These are phyloP conservation scores for Gleditsia sinensis DNA, from an alignment of 306 rosid species.

Conservation along the genomic window DNA sequence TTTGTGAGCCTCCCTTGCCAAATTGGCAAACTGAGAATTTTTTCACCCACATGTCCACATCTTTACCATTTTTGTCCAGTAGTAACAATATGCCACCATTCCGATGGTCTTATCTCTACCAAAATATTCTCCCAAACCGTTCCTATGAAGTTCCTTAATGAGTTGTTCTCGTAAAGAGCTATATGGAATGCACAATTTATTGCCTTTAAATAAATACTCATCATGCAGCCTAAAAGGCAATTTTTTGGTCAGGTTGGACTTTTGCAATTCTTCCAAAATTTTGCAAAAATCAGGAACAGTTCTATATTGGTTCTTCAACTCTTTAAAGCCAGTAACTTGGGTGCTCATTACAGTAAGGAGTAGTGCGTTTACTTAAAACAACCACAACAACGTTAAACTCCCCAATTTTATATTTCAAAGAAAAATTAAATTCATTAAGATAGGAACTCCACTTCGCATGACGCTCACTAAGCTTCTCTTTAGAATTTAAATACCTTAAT, in stretches of 20 bases:
- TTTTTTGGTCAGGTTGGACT: no score
- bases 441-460: neutral
- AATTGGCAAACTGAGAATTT: neutral
- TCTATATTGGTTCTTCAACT: neutral
- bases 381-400: neutral
- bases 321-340: neutral
- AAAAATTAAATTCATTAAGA: neutral
- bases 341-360: neutral
- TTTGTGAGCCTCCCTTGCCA: no score
- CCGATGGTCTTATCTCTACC: neutral
- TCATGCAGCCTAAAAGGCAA: no score
- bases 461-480: neutral
- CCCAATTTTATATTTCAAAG: neutral
- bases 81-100: no score
- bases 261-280: no score
- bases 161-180: neutral
- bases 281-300: no score
- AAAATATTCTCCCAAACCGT: neutral
- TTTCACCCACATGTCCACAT: neutral
- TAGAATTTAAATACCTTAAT: neutral
- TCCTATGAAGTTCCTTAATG: neutral
- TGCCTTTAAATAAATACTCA: no score
- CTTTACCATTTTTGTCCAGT: neutral
- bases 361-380: neutral
- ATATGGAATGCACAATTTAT: neutral